Percentiles rank a stretch among this genome's conserved stretches.
Conservation (phyloP, 257 asterid species). For the Solanum okadae region DNA sequence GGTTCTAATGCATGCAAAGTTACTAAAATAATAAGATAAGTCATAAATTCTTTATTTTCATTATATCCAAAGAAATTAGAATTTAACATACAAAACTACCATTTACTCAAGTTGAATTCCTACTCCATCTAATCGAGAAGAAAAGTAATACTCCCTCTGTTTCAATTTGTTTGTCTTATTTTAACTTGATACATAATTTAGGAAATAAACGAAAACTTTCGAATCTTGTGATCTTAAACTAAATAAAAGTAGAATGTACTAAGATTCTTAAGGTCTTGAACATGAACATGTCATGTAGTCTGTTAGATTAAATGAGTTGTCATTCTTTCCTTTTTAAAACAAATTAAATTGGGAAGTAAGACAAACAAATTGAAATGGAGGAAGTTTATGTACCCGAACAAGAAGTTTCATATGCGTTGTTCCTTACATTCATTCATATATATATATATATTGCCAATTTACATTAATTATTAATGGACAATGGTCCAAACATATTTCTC, state of each 20-base stretch:
- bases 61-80: neutral
- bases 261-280: neutral
- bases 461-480: neutral
- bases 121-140: neutral
- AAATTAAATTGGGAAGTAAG: neutral
- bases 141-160: neutral
- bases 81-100: neutral
- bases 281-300: too few relatives aligned
- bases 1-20: neutral
- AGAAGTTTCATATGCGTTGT: neutral
- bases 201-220: too few relatives aligned
- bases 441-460: neutral
- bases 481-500: neutral
- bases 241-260: too few relatives aligned
- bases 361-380: too few relatives aligned
- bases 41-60: neutral
- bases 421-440: neutral
- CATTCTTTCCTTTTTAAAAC: neutral
- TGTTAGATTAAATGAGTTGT: too few relatives aligned
- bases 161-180: neutral
- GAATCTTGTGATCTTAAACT: too few relatives aligned
- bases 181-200: too few relatives aligned
- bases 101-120: neutral
- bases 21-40: neutral
- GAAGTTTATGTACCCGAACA: neutral